Evolutionary conservation across 2,329 filamentous ascomycete genomes (phyloP).

Genomic region (Colletotrichum cordylinicola): DNA sequence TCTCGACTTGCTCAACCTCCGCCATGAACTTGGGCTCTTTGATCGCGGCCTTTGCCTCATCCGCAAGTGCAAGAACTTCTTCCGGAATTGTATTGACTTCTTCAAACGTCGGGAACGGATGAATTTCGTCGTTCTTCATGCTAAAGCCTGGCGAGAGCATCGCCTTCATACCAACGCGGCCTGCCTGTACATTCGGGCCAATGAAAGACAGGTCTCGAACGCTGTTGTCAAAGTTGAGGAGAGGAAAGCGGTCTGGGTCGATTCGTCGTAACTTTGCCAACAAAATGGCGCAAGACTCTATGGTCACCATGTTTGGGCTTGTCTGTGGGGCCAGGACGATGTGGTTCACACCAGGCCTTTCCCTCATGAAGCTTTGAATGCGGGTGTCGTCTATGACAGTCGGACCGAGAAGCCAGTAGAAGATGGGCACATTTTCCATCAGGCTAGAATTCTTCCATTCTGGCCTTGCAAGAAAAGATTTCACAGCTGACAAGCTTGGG

Average conservation of each 20-base stretch:
- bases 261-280: conserved; percentile 74
- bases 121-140: conserved; percentile 50
- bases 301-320: conserved; percentile 76
- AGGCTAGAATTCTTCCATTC: conserved; percentile 74
- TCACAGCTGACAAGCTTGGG: conserved; percentile 73
- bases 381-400: conserved; percentile 67
- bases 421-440: conserved; percentile 69
- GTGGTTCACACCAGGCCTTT: conserved; percentile 69
- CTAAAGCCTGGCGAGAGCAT: conserved; percentile 52
- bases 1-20: conserved; percentile 56
- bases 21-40: conserved; percentile 50
- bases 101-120: conserved; percentile 44
- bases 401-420: conserved; percentile 84
- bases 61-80: conserved; percentile 58
- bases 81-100: conserved; percentile 45
- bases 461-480: conserved; percentile 69
- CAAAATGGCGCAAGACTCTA: conserved; percentile 71
- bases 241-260: conserved; percentile 74
- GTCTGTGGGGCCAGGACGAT: conserved; percentile 77
- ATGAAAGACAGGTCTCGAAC: conserved; percentile 23
- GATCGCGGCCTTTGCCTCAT: conserved; percentile 47
- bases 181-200: conserved; percentile 39
- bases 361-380: conserved; percentile 73
- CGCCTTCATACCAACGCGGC: conserved; percentile 49
- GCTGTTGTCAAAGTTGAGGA: conserved; percentile 71